Percentiles rank a stretch among this genome's conserved stretches.
Conservation (phyloP, 192 early-diverging fungal species). For the Rhizophagus sp. region DNA sequence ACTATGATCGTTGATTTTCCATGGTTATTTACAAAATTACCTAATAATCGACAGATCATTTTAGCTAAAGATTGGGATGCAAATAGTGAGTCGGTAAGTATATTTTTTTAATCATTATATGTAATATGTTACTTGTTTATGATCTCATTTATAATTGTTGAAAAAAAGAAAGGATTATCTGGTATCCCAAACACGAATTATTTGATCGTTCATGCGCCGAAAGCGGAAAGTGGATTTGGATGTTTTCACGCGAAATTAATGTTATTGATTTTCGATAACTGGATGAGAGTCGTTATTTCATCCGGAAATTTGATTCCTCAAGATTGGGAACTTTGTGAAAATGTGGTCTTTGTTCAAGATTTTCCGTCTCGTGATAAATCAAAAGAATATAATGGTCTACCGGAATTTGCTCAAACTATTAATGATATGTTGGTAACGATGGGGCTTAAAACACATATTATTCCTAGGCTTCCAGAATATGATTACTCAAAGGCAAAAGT, state of each 20-base stretch:
- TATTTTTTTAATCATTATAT: no score
- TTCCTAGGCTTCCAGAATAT: conserved; percentile 39
- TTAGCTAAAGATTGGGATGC: neutral
- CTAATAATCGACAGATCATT: neutral
- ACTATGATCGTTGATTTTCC: neutral
- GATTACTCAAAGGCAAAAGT: conserved; percentile 51
- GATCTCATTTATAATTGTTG: neutral
- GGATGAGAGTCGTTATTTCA: conserved; percentile 53
- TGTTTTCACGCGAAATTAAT: conserved; percentile 65
- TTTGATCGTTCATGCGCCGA: conserved; percentile 47
- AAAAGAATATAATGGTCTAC: neutral
- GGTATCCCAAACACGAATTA: conserved; percentile 20
- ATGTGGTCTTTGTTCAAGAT: conserved; percentile 65
- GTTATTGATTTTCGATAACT: conserved; percentile 54
- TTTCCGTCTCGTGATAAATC: conserved; percentile 33
- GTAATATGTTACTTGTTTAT: neutral
- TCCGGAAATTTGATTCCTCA: conserved; percentile 34
- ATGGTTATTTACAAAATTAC: neutral
- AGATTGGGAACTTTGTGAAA: conserved; percentile 57
- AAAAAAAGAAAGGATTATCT: neutral
- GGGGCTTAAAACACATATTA: conserved; percentile 46
- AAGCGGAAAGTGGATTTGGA: conserved; percentile 38
- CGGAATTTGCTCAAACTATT: conserved; percentile 46
- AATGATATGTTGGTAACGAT: conserved; percentile 44
- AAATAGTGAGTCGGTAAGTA: neutral